Conservation (phyloP, 345 rosid species). For the Raphanus sativus region DNA sequence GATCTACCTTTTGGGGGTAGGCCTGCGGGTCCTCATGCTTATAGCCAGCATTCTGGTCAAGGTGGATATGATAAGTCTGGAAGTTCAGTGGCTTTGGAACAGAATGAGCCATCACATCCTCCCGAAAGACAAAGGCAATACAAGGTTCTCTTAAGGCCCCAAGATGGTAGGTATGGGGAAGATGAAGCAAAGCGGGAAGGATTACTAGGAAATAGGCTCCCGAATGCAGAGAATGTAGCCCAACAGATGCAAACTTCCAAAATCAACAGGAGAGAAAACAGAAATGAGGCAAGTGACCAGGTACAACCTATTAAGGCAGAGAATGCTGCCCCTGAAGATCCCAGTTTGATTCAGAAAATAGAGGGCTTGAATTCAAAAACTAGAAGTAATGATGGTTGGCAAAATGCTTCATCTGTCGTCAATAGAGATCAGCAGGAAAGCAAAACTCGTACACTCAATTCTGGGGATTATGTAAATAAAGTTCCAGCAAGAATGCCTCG, state of each 20-base stretch:
- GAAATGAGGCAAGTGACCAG: conserved; percentile 41
- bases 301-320: conserved; percentile 40
- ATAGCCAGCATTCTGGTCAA: conserved; percentile 54
- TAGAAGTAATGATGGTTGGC: conserved; percentile 56
- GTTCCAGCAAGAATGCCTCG: conserved; percentile 40
- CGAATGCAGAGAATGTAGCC: conserved; percentile 46
- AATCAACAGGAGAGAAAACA: conserved; percentile 49
- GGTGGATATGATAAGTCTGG: conserved; percentile 57
- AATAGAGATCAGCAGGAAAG: conserved; percentile 48
- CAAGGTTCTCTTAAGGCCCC: conserved; percentile 78
- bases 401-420: conserved; percentile 43
- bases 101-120: conserved; percentile 56
- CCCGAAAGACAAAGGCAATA: conserved; percentile 57
- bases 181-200: conserved; percentile 59
- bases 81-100: conserved; percentile 49
- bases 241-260: conserved; percentile 45
- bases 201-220: conserved; percentile 26
- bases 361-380: conserved; percentile 83
- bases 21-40: conserved; percentile 62
- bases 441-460: conserved; percentile 40
- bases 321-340: conserved; percentile 48
- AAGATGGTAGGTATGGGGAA: conserved; percentile 61
- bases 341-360: conserved; percentile 78
- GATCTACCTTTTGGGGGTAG: conserved; percentile 73
- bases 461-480: conserved; percentile 45